A percentile compares a stretch with the other conserved stretches of the same genome.
Conservation (phyloP, 1,284 basidiomycete species). For the Cutaneotrichosporon sp. region DNA sequence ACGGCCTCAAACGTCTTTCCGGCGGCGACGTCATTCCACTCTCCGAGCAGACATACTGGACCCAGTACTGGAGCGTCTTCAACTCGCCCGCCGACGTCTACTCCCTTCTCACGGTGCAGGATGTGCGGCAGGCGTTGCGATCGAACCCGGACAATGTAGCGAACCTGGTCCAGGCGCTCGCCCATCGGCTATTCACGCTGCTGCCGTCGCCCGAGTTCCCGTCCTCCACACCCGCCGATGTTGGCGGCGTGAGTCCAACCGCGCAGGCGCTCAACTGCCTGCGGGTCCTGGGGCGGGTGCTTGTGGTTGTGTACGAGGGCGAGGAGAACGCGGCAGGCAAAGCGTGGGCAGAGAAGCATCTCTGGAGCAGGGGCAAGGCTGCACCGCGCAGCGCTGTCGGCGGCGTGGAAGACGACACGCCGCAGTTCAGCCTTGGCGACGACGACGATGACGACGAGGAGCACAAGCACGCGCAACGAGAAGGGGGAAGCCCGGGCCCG, state of each 20-base stretch:
- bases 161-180: constrained; percentile 69
- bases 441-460: constrained; percentile 61
- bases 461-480: constrained; percentile 54
- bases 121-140: constrained; percentile 74
- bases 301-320: constrained; percentile 79
- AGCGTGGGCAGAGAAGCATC: constrained; percentile 14
- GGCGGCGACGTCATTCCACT: constrained; percentile 65
- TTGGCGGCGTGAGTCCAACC: constrained; percentile 47
- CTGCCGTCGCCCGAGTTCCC: constrained; percentile 79
- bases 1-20: constrained; percentile 69
- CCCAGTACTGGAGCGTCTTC: constrained; percentile 77
- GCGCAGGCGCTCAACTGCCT: constrained; percentile 83
- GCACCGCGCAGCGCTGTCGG: background rate
- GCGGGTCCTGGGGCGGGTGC: constrained; percentile 74
- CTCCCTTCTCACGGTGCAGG: constrained; percentile 75
- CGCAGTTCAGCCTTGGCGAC: constrained; percentile 55
- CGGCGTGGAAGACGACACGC: background rate
- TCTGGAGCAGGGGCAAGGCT: constrained; percentile 3
- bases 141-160: constrained; percentile 77
- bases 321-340: constrained; percentile 53
- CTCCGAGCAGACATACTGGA: constrained; percentile 69
- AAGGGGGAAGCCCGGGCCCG: constrained; percentile 44
- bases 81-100: constrained; percentile 83
- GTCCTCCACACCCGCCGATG: constrained; percentile 48
- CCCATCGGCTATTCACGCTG: constrained; percentile 71